A percentile compares a stretch with the other conserved stretches of the same genome.
These are phyloP conservation scores for Capsicum pubescens DNA, from an alignment of 257 asterid species.

Conservation along the genomic window DNA sequence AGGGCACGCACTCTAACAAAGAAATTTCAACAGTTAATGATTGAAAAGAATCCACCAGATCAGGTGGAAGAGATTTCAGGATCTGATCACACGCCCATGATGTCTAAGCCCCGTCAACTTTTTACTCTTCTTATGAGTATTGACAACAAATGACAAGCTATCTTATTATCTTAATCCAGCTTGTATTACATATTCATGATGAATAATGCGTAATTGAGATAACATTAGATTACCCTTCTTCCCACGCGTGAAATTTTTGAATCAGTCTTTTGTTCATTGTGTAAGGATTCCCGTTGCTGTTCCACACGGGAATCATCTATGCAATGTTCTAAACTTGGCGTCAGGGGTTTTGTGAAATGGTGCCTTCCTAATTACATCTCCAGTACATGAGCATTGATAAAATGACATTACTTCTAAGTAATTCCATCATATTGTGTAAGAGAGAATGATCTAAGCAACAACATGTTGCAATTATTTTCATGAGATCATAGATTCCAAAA, in stretches of 20 bases:
- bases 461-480: too few relatives aligned
- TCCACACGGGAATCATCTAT: neutral
- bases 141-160: conserved; percentile 22
- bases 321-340: neutral
- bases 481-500: too few relatives aligned
- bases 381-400: neutral
- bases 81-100: conserved; percentile 52
- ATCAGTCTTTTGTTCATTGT: neutral
- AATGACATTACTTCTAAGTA: neutral
- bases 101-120: conserved; percentile 43
- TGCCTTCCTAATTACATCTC: neutral
- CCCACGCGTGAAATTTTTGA: neutral
- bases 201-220: neutral
- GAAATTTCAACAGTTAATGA: conserved; percentile 43
- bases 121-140: conserved; percentile 30
- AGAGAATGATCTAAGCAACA: neutral
- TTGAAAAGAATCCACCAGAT: conserved; percentile 16
- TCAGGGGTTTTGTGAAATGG: neutral
- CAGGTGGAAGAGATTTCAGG: conserved; percentile 41
- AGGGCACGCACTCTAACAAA: too few relatives aligned
- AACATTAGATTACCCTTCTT: neutral
- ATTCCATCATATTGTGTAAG: too few relatives aligned
- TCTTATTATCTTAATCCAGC: too few relatives aligned
- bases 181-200: neutral
- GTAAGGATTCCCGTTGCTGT: neutral